Conservation (phyloP, 768 basidiomycete genomes). For the Boletus rex-veris region DNA sequence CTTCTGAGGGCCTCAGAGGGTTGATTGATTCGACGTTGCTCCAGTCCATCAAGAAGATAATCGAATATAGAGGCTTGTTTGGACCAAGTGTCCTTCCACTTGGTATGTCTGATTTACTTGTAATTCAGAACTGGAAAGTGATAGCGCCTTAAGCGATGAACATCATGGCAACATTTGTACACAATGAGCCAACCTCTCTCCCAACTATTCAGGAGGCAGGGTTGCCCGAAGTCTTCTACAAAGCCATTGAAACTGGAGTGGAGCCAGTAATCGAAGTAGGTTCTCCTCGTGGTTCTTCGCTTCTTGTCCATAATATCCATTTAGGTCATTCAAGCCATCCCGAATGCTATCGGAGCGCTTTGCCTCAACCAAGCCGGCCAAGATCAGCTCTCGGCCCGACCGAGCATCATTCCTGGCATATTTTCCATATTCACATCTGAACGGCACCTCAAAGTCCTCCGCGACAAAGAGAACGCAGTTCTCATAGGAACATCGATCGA, state of each 20-base stretch:
- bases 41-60: constrained; percentile 82
- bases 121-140: not conserved
- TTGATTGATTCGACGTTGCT: constrained; percentile 88
- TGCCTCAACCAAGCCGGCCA: constrained; percentile 92
- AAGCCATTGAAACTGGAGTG: constrained; percentile 76
- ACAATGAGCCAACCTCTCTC: constrained; percentile 97
- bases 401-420: constrained; percentile 79
- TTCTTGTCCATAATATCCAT: not conserved
- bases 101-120: constrained; percentile 45
- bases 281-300: not conserved
- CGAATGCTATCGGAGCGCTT: constrained; percentile 93
- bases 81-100: constrained; percentile 84
- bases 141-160: constrained; percentile 60
- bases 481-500: constrained; percentile 88
- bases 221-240: constrained; percentile 86
- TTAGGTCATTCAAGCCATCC: constrained; percentile 87
- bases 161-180: constrained; percentile 94
- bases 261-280: constrained; percentile 85
- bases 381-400: constrained; percentile 70
- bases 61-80: constrained; percentile 77
- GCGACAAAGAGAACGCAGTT: constrained; percentile 91
- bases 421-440: constrained; percentile 86
- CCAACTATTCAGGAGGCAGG: constrained; percentile 89
- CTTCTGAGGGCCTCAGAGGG: constrained; percentile 90
- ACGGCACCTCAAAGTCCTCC: constrained; percentile 73